phyloP scores from a whole-genome alignment of 192 early-diverging fungal genomes.

The Rhizophagus prolifer region DNA sequence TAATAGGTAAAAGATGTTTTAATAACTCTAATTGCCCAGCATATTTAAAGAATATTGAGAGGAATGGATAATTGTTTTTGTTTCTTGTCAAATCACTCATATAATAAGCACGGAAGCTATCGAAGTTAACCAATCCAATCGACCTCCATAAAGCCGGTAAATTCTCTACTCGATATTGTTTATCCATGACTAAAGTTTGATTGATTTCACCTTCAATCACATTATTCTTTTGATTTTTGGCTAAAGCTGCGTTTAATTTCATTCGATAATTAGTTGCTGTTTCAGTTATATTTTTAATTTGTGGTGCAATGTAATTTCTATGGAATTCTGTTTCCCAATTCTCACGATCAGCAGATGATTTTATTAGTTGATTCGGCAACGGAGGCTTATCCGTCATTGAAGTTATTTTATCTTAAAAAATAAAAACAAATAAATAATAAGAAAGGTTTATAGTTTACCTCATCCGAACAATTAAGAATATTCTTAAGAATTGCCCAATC shows the following conservation, averaged over 20 bases:
- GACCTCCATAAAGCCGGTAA: conserved; percentile 23
- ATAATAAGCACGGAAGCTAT: conserved; percentile 19
- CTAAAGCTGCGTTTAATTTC: too few relatives aligned
- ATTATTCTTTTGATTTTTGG: background rate
- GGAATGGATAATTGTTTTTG: background rate
- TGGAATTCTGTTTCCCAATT: conserved; percentile 21
- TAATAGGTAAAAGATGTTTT: background rate
- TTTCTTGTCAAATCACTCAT: background rate
- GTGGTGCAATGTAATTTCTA: conserved; percentile 16
- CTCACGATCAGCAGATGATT: background rate
- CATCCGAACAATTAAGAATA: conserved; percentile 15
- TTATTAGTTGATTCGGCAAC: background rate
- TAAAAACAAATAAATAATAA: too few relatives aligned
- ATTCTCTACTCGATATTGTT: background rate
- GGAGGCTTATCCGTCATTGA: background rate
- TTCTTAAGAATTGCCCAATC: conserved; percentile 23
- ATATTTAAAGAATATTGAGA: conserved; percentile 3
- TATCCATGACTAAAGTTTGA: conserved; percentile 3
- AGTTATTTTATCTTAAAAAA: too few relatives aligned
- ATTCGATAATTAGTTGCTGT: background rate
- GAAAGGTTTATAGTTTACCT: background rate
- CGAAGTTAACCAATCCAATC: background rate
- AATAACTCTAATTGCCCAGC: background rate
- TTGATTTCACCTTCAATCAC: conserved; percentile 14
- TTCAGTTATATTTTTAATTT: background rate